Conservation (phyloP, 176 grass and related monocot genomes). For the Pontederia paniculata region DNA sequence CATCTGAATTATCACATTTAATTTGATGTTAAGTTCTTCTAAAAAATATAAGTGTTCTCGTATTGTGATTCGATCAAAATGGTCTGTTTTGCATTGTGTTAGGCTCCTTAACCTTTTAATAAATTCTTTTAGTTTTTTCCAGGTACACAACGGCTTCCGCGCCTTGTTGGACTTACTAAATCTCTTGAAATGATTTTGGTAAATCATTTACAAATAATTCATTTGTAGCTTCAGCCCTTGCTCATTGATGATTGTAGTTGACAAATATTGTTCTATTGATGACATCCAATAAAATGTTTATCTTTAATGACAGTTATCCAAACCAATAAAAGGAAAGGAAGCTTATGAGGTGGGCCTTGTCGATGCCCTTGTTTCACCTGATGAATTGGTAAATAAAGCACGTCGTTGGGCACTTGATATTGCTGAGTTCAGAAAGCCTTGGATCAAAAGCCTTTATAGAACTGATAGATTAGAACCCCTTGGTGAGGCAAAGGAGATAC, state of each 20-base stretch:
- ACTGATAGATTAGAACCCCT: conserved; percentile 72
- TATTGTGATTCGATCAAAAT: too few species aligned
- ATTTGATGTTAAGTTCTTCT: too few species aligned
- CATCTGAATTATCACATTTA: too few species aligned
- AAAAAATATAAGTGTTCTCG: too few species aligned
- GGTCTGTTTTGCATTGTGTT: not conserved
- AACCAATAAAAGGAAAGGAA: conserved; percentile 65
- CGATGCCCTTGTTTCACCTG: conserved; percentile 63
- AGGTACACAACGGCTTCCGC: conserved; percentile 92
- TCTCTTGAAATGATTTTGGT: conserved; percentile 92
- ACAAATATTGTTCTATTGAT: not conserved
- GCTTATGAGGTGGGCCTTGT: conserved; percentile 64
- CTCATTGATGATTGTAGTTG: not conserved
- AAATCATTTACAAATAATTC: conserved; percentile 16
- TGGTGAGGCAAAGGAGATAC: conserved; percentile 79
- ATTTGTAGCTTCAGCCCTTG: conserved; percentile 3
- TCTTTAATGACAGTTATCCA: conserved; percentile 41
- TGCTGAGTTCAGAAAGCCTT: conserved; percentile 50
- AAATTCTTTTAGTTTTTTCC: conserved; percentile 14
- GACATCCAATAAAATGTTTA: not conserved
- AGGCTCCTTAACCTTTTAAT: conserved; percentile 11
- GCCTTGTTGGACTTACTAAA: conserved; percentile 82
- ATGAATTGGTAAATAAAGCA: conserved; percentile 66
- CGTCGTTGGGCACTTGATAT: conserved; percentile 78
- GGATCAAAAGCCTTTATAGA: conserved; percentile 86